Base-by-base conservation (phyloP, 257 asterid genomes). In the Osmanthus fragrans region DNA sequence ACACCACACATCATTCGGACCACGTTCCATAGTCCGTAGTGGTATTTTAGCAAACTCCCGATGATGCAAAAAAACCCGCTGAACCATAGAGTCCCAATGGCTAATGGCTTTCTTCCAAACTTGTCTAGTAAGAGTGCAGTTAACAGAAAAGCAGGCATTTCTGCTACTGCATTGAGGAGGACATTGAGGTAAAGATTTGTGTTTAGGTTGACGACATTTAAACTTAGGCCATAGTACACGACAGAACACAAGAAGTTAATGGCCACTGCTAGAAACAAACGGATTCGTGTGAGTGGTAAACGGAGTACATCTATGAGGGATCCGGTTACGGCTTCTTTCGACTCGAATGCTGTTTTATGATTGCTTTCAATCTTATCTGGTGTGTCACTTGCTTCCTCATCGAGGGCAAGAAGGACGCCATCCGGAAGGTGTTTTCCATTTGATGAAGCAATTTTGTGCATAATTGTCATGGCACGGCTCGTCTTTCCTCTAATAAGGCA, bases 151-250 rank as follows among this genome's bases (percentile, higher is more conserved):
- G 98, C 98, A 4, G 98, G 98, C 90, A 92, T 83, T 76, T 94
- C 98, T 2, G 98, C 94, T 1, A 87, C 84, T 0, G 97, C 85
- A 19, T 94, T 94, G 15, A 92, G 88, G 60, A 91, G 77, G 0
- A 94, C 98, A 27, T 85, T 92, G 66, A 94, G 87, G 80, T 94
- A 84, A 12, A 94, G 93, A 58, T 91, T 92, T 18, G 98, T 92
- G 4, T 93, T 93, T 12, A 94, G 94, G 84, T 92, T 94, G 5
- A 92, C 97, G 4, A 87, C 98, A 19, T 94, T 94, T 34, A 94
- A 72, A 29, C 92, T 94, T 5, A 94, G 77, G 29, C 97, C 97
- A 49, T 92, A 94, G 90, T 92, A 94, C n/a, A 92, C 97, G 0
- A 92, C 79, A 4, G 98, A 87, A 83, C 91, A 86, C 64, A 86